These are phyloP conservation scores for Calonectria montana DNA, from an alignment of 2,329 filamentous ascomycete species.

Conservation along the genomic window DNA sequence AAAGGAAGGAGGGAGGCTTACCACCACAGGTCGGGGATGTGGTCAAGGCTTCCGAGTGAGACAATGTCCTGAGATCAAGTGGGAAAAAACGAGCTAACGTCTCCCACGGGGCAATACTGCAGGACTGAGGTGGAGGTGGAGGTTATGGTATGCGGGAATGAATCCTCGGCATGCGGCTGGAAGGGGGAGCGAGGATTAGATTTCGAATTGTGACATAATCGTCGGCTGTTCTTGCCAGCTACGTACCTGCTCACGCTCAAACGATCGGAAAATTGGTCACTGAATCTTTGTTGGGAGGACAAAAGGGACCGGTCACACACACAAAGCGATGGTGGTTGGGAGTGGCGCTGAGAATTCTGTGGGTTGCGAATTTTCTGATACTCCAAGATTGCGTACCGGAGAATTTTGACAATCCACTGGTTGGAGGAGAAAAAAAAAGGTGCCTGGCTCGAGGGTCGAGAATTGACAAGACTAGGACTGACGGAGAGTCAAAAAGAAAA, in stretches of 20 bases:
- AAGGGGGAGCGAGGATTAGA: constrained; percentile 44
- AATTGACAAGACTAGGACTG: constrained; percentile 38
- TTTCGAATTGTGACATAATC: constrained; percentile 26
- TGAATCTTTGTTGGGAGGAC: not conserved
- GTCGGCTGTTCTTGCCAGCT: constrained; percentile 15
- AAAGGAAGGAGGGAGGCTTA: constrained; percentile 56
- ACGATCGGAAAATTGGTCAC: constrained; percentile 3
- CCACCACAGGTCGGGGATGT: constrained; percentile 58
- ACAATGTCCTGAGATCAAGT: constrained; percentile 59
- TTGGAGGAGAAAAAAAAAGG: constrained; percentile 22
- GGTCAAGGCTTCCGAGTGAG: constrained; percentile 58
- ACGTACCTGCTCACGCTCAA: constrained; percentile 43
- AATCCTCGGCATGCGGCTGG: constrained; percentile 53
- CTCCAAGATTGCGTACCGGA: not conserved
- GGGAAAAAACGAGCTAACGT: constrained; percentile 75
- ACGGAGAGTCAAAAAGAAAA: constrained; percentile 17
- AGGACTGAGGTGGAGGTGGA: constrained; percentile 55
- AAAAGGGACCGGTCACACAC: constrained; percentile 11
- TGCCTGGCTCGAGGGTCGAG: constrained; percentile 51
- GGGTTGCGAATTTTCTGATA: constrained; percentile 18
- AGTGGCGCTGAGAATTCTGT: not conserved
- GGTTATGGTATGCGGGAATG: constrained; percentile 49
- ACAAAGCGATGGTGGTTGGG: constrained; percentile 19
- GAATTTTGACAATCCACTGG: constrained; percentile 28
- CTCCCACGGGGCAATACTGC: constrained; percentile 65